These are phyloP conservation scores for Arthrinium puccinioides DNA, from an alignment of 2,329 filamentous ascomycete species.

Conservation along the genomic window DNA sequence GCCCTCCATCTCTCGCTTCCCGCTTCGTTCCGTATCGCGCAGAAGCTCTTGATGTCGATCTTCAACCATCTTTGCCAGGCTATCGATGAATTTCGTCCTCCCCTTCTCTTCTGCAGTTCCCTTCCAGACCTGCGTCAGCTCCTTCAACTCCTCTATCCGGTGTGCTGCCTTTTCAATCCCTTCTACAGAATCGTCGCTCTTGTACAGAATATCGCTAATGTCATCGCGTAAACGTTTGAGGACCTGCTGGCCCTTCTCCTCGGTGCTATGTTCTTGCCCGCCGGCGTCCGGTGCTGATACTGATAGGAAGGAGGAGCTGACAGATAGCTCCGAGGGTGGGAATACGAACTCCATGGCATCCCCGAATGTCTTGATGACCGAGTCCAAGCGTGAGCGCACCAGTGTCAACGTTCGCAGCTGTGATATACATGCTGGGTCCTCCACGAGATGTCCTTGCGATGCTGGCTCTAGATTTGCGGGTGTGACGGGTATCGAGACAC, in stretches of 20 bases:
- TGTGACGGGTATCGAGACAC: conserved; percentile 12
- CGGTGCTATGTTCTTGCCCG: conserved; percentile 55
- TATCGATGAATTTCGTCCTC: conserved; percentile 72
- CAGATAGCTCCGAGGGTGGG: conserved; percentile 77
- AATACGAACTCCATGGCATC: conserved; percentile 94
- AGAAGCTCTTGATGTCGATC: conserved; percentile 55
- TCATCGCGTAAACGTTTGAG: conserved; percentile 64
- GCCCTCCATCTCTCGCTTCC: conserved; percentile 25
- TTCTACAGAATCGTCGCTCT: conserved; percentile 47
- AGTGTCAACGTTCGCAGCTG: conserved; percentile 76
- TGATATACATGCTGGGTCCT: conserved; percentile 57
- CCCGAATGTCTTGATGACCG: conserved; percentile 85
- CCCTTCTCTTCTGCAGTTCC: conserved; percentile 94
- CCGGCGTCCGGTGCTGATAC: conserved; percentile 79
- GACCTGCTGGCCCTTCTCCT: conserved; percentile 83
- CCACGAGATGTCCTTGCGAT: conserved; percentile 9
- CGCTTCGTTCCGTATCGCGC: conserved; percentile 40
- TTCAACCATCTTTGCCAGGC: conserved; percentile 73
- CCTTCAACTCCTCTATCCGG: conserved; percentile 70
- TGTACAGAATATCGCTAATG: conserved; percentile 58
- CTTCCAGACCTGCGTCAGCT: conserved; percentile 77
- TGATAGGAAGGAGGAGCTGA: conserved; percentile 79
- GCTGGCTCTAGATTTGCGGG: conserved; percentile 9
- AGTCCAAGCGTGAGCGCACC: conserved; percentile 77
- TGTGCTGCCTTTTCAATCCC: conserved; percentile 68